Conservation (phyloP, 169 alveolate species). For the Cryptosporidium ubiquitum region DNA sequence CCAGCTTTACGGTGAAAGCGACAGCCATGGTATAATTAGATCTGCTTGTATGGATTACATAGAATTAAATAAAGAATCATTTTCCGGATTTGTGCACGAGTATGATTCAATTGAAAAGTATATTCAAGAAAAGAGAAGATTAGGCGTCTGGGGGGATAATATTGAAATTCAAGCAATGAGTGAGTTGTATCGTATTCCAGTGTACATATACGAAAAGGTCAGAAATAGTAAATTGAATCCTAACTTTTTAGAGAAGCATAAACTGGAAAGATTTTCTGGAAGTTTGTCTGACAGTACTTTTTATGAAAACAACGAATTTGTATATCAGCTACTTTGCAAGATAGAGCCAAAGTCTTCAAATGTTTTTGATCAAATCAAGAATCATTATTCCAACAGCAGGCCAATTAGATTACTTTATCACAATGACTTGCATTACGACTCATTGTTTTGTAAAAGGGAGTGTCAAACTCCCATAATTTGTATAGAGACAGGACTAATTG, state of each 20-base stretch:
- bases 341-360: conserved; percentile 12
- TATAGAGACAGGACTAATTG: neutral
- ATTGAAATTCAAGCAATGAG: conserved; percentile 83
- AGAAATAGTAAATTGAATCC: neutral
- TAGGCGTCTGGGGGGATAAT: conserved; percentile 86
- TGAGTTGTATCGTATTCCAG: conserved; percentile 53
- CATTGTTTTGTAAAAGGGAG: conserved; percentile 26
- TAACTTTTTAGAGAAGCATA: neutral
- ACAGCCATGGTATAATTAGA: conserved; percentile 77
- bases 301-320: neutral
- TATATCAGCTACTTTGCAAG: conserved; percentile 14
- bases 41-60: conserved; percentile 78
- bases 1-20: conserved; percentile 81
- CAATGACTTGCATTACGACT: conserved; percentile 62
- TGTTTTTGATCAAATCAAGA: neutral
- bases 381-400: neutral
- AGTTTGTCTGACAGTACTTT: neutral
- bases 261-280: neutral
- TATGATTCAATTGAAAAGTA: conserved; percentile 84
- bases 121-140: conserved; percentile 75
- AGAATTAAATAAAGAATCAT: conserved; percentile 77
- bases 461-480: neutral
- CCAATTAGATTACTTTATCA: conserved; percentile 55
- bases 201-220: conserved; percentile 4
- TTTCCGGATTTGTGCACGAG: conserved; percentile 82